Conservation (phyloP, 2,329 filamentous ascomycete genomes). For the Verticillium tricorpus region DNA sequence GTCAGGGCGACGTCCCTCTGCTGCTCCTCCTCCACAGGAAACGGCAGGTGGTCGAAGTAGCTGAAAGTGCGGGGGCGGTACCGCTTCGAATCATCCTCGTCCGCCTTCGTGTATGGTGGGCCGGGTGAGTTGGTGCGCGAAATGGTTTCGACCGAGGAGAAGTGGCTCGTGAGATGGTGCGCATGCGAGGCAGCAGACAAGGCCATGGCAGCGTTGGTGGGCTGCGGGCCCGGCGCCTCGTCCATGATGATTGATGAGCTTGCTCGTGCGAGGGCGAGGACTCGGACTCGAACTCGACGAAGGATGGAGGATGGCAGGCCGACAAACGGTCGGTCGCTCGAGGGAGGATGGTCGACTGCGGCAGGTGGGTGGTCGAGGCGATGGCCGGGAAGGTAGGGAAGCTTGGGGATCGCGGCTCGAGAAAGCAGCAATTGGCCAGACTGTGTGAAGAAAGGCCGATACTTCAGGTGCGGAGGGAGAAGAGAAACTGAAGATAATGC, state of each 20-base stretch:
- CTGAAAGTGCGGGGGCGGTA: conserved; percentile 88
- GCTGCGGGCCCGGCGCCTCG: conserved; percentile 24
- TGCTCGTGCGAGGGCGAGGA: neutral
- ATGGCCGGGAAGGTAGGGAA: neutral
- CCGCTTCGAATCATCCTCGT: conserved; percentile 54
- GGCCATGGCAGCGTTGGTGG: conserved; percentile 26
- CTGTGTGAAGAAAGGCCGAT: neutral
- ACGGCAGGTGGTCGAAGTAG: conserved; percentile 88
- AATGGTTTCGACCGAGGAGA: conserved; percentile 57
- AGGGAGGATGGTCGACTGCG: neutral
- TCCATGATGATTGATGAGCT: conserved; percentile 21
- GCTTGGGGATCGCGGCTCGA: neutral
- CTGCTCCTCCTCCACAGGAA: conserved; percentile 74
- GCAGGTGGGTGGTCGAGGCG: neutral
- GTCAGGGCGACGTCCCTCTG: conserved; percentile 75
- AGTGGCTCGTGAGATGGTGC: conserved; percentile 31
- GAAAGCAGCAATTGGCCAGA: neutral
- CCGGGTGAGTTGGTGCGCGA: conserved; percentile 86
- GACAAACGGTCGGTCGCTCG: conserved; percentile 1
- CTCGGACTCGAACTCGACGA: neutral
- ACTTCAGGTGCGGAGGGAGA: neutral
- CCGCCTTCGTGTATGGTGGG: conserved; percentile 44
- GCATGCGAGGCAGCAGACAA: conserved; percentile 27
- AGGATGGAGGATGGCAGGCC: neutral
- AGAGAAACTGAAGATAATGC: neutral